phyloP scores from a whole-genome alignment of 2,329 filamentous ascomycete genomes.

The Domatiomyces catenatus region DNA sequence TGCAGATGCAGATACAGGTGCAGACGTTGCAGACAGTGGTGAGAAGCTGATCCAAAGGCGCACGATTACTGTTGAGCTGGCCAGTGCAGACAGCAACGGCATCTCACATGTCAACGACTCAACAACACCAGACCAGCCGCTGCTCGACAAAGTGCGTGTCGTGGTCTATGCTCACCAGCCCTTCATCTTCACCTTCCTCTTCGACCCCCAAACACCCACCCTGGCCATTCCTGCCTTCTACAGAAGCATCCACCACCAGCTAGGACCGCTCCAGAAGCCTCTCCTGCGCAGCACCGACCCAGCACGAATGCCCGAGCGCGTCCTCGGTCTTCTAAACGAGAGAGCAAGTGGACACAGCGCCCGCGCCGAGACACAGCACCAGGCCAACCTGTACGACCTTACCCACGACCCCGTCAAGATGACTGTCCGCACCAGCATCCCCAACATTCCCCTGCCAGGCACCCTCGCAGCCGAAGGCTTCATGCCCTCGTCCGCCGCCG shows the following conservation, averaged over 20 bases:
- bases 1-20: no score
- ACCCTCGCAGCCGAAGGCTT: conserved; percentile 15
- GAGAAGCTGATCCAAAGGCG: conserved; percentile 14
- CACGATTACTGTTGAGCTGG: conserved; percentile 23
- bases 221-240: conserved; percentile 31
- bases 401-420: conserved; percentile 44
- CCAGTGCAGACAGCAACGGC: conserved; percentile 2
- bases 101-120: conserved; percentile 10
- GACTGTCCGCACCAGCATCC: conserved; percentile 46
- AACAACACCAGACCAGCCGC: conserved; percentile 5
- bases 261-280: conserved; percentile 33
- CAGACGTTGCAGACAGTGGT: conserved; percentile 17
- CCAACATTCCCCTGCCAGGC: conserved; percentile 45
- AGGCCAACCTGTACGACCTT: conserved; percentile 41
- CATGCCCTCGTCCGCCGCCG: conserved; percentile 1
- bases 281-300: conserved; percentile 33
- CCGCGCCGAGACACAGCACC: neutral
- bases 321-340: conserved; percentile 7
- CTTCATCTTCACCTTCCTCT: conserved; percentile 38
- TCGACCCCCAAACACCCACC: conserved; percentile 28
- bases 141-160: conserved; percentile 13
- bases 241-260: conserved; percentile 33
- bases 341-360: neutral
- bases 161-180: conserved; percentile 27
- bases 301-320: conserved; percentile 25